Base-by-base conservation (phyloP, 192 early-diverging fungal genomes). In the Coemansia sp. region DNA sequence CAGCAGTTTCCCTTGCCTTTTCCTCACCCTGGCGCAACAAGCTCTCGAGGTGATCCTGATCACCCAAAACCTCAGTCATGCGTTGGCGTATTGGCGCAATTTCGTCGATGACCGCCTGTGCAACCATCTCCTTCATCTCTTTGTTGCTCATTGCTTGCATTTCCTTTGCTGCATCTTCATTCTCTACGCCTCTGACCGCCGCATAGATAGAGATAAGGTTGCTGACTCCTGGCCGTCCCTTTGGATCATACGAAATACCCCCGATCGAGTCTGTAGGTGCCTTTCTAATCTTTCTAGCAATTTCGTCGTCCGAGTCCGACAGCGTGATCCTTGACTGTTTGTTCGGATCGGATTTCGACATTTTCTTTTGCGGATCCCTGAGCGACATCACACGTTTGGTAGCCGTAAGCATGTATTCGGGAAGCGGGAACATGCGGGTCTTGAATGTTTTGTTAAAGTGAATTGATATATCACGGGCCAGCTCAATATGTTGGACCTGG, bases 401-500 rank as follows among this genome's bases (percentile, higher is more conserved):
- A 2, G 78, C 41, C 0, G 76, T 83, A 14, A 88, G 79, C 43
- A 92, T 66, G 19, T 81, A 80, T 30, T 71, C 46, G 0, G 93
- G 91, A 45, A 87, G 67, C 2, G 85, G 82, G 57, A 95, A 95
- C 17, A 89, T 51, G 1, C 64, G 61, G 19, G 61, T 69, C 46
- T 83, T 78, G 67, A 82, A 90, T 0, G 62, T 80, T 22, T 87
- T 86, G 82, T 95, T 95, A 64, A 94, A 91, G 27, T 82, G 82
- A 10, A 67, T 46, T 1, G 84, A 88, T 43, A 92, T 82, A 68
- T 93, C 91, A n/a, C 85, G 82, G 0, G 93, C 81, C 24, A 98
- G 72, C 62, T 98, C 91, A 39, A 98, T 57, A 61, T 98, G 95
- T 66, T 95, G 95, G 10, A 87, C 59, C 57, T 98, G 93, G 73